Conservation (phyloP, 768 basidiomycete species). For the Suillus sp. region DNA sequence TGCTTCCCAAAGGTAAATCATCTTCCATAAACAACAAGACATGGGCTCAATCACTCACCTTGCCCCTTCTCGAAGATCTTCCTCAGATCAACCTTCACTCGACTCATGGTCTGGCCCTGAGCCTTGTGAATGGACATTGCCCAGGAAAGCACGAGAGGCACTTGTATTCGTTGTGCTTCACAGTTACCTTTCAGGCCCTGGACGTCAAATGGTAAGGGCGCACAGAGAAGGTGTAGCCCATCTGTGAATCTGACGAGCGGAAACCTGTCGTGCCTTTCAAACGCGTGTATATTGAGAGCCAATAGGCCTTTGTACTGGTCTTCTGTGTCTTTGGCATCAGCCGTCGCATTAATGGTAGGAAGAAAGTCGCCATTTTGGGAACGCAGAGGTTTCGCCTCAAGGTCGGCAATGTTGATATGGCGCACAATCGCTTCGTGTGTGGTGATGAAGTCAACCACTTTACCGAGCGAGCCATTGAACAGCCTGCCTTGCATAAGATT, state of each 20-base stretch:
- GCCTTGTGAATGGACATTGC: slow-evolving; percentile 99
- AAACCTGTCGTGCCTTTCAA: slow-evolving; percentile 27
- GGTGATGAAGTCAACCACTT: slow-evolving; percentile 46
- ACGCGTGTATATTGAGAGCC: slow-evolving; percentile 18
- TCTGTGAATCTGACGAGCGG: slow-evolving; percentile 41
- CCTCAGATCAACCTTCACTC: slow-evolving; percentile 90
- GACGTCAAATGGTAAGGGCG: slow-evolving; percentile 38
- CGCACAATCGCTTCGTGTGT: slow-evolving; percentile 31
- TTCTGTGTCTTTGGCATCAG: slow-evolving; percentile 2
- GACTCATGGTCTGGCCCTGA: slow-evolving; percentile 93
- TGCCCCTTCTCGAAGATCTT: slow-evolving; percentile 89
- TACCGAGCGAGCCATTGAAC: slow-evolving; percentile 93
- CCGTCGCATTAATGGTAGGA: slow-evolving; percentile 7
- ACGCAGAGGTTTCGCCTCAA: slow-evolving; percentile 21
- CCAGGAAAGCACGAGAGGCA: slow-evolving; percentile 90
- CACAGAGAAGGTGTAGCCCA: slow-evolving; percentile 29
- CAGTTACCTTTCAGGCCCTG: slow-evolving; percentile 34
- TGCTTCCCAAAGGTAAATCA: slow-evolving; percentile 22
- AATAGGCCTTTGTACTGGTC: slow-evolving; percentile 16
- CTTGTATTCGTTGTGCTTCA: slow-evolving; percentile 46
- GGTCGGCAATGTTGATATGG: slow-evolving; percentile 31
- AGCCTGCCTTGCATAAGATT: slow-evolving; percentile 35
- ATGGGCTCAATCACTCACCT: slow-evolving; percentile 29
- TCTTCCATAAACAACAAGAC: background rate
- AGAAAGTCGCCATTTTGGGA: slow-evolving; percentile 8